phyloP scores from a whole-genome alignment of 805 yeast genomes.

The Saccharomycopsis guyanensis region DNA sequence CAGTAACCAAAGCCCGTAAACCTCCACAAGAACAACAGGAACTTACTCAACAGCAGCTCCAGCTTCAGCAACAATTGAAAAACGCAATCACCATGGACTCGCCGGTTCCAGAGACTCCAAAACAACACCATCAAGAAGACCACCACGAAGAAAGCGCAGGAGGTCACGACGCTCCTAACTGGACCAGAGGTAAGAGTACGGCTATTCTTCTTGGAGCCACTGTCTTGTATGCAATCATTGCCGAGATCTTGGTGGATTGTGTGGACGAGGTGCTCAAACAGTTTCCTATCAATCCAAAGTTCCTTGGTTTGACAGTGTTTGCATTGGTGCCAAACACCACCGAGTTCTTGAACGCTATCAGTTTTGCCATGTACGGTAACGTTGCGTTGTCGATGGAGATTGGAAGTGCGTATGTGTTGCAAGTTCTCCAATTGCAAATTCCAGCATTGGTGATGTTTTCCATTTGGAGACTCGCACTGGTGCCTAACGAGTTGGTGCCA shows the following conservation, averaged over 20 bases:
- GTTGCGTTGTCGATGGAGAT: conserved; percentile 96
- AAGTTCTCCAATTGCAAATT: conserved; percentile 87
- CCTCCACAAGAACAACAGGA: conserved; percentile 5
- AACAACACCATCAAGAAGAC: conserved; percentile 5
- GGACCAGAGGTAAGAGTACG: conserved; percentile 84
- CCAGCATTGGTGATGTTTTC: conserved; percentile 84
- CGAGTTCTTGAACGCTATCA: conserved; percentile 92
- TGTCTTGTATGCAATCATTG: conserved; percentile 80
- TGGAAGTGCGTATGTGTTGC: conserved; percentile 95
- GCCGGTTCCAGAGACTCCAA: not conserved
- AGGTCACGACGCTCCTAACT: conserved; percentile 95
- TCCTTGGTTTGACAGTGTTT: conserved; percentile 87
- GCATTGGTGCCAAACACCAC: conserved; percentile 97
- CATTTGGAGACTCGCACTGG: conserved; percentile 38
- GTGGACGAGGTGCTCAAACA: conserved; percentile 78
- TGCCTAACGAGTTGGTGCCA: conserved; percentile 32
- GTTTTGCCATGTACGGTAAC: conserved; percentile 93
- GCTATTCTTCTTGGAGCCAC: conserved; percentile 80
- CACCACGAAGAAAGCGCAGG: conserved; percentile 39
- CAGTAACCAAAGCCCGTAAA: not conserved
- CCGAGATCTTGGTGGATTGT: conserved; percentile 87
- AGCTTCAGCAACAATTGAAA: not conserved
- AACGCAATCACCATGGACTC: conserved; percentile 1
- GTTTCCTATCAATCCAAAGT: conserved; percentile 82
- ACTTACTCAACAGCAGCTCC: conserved; percentile 4